phyloP scores from a whole-genome alignment of 1,139 yeast species.

The Kodamaea sp. region DNA sequence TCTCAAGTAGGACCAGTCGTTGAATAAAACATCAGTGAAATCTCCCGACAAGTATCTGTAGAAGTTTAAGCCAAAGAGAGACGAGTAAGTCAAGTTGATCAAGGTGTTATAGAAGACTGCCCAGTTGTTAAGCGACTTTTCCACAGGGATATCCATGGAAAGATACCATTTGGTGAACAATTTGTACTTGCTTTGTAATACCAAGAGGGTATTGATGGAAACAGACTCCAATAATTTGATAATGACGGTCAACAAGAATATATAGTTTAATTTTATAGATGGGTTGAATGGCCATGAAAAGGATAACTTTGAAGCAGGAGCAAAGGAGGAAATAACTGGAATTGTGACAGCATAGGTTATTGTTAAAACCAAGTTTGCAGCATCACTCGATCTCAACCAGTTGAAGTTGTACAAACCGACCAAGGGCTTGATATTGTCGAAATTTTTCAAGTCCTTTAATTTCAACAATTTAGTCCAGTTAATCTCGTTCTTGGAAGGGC shows the following conservation, averaged over 20 bases:
- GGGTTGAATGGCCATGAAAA: constrained; percentile 3
- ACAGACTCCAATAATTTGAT: constrained; percentile 56
- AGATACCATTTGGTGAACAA: constrained; percentile 68
- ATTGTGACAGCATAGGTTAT: constrained; percentile 45
- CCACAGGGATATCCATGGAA: constrained; percentile 65
- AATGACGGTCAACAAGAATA: constrained; percentile 51
- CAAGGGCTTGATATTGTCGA: constrained; percentile 54
- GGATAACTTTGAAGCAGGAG: constrained; percentile 16
- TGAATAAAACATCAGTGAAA: constrained; percentile 20
- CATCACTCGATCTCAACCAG: constrained; percentile 65
- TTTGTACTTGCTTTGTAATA: constrained; percentile 62
- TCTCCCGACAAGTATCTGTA: constrained; percentile 26
- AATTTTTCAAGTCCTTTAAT: constrained; percentile 46
- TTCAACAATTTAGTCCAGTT: constrained; percentile 38
- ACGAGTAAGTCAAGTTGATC: constrained; percentile 46
- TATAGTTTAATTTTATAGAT: constrained; percentile 10
- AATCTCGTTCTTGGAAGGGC: constrained; percentile 43
- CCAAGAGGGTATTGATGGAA: constrained; percentile 54
- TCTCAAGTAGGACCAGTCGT: constrained; percentile 56
- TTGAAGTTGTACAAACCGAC: constrained; percentile 67
- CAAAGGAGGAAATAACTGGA: constrained; percentile 42
- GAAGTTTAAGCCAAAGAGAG: constrained; percentile 46
- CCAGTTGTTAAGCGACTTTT: constrained; percentile 77
- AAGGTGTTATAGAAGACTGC: constrained; percentile 65
- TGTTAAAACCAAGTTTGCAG: constrained; percentile 52